phyloP scores from a whole-genome alignment of 192 early-diverging fungal species.

The Coemansia sp. region DNA sequence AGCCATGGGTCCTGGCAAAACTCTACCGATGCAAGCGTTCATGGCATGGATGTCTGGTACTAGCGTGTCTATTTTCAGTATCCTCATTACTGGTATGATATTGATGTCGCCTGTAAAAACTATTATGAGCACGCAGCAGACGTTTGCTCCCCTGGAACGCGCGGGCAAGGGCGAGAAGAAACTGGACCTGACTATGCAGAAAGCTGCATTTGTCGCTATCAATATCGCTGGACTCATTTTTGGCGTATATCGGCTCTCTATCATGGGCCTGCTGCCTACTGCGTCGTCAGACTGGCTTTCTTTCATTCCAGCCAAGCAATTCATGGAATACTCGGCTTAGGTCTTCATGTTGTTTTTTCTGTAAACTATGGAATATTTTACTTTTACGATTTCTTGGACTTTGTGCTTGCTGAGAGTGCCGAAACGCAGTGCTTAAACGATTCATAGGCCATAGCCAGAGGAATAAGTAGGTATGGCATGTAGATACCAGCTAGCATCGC shows the following conservation, averaged over 20 bases:
- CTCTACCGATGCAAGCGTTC: constrained; percentile 94
- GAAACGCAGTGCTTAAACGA: constrained; percentile 30
- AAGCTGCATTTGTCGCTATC: constrained; percentile 79
- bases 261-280: constrained; percentile 96
- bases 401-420: neutral
- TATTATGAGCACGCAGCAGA: constrained; percentile 67
- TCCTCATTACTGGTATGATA: constrained; percentile 96
- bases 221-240: constrained; percentile 78
- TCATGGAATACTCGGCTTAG: constrained; percentile 34
- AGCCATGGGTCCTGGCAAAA: constrained; percentile 84
- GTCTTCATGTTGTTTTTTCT: neutral
- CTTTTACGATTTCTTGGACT: constrained; percentile 10
- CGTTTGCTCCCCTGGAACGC: constrained; percentile 77
- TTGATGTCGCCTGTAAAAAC: constrained; percentile 82
- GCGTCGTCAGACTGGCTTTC: constrained; percentile 93
- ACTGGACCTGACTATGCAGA: constrained; percentile 68
- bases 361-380: neutral
- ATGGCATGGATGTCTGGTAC: constrained; percentile 99
- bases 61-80: constrained; percentile 91
- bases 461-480: constrained; percentile 67
- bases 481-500: constrained; percentile 57
- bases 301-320: constrained; percentile 73
- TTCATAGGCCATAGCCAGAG: constrained; percentile 55
- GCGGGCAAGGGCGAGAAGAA: constrained; percentile 43
- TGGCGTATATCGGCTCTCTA: constrained; percentile 87